Evolutionary conservation across 2,329 filamentous ascomycete genomes (phyloP).

Genomic region (Diplodia seriata): DNA sequence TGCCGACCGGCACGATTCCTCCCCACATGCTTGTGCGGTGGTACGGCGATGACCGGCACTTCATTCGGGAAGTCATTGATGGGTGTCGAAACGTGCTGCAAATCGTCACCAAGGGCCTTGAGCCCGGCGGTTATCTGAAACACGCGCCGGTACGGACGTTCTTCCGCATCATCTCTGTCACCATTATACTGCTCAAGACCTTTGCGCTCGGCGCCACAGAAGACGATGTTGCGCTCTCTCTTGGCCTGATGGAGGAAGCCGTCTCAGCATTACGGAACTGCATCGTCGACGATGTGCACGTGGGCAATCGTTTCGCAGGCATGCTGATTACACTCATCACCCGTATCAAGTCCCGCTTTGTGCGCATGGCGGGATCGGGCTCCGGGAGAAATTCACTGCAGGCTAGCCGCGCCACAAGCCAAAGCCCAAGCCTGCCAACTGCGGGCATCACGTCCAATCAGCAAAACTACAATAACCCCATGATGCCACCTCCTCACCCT

Average conservation of each 20-base stretch:
- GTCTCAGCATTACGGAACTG: constrained; percentile 77
- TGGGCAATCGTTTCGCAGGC: constrained; percentile 84
- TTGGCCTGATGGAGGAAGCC: constrained; percentile 76
- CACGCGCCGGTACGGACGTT: constrained; percentile 85
- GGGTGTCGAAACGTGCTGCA: constrained; percentile 78
- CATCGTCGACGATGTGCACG: constrained; percentile 83
- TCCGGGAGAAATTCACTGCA: constrained; percentile 49
- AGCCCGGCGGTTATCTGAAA: constrained; percentile 77
- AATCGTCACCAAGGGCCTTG: constrained; percentile 77
- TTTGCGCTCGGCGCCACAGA: constrained; percentile 82
- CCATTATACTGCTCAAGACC: constrained; percentile 84
- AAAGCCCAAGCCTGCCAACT: constrained; percentile 16
- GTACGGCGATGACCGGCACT: constrained; percentile 66
- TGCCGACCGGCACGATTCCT: constrained; percentile 50
- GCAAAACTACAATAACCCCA: constrained; percentile 10
- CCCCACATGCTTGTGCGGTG: constrained; percentile 55
- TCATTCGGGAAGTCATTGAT: constrained; percentile 75
- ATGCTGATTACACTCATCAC: constrained; percentile 80
- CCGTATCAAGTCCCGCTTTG: constrained; percentile 74
- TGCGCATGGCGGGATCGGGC: constrained; percentile 62
- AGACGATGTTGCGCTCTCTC: constrained; percentile 76
- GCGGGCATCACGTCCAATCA: constrained; percentile 36
- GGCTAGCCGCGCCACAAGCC: constrained; percentile 34
- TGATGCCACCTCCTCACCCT: constrained; percentile 29
- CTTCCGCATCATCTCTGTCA: constrained; percentile 84